Base-by-base conservation (phyloP, 2,329 filamentous ascomycete species). In the Fusarium beomiforme region DNA sequence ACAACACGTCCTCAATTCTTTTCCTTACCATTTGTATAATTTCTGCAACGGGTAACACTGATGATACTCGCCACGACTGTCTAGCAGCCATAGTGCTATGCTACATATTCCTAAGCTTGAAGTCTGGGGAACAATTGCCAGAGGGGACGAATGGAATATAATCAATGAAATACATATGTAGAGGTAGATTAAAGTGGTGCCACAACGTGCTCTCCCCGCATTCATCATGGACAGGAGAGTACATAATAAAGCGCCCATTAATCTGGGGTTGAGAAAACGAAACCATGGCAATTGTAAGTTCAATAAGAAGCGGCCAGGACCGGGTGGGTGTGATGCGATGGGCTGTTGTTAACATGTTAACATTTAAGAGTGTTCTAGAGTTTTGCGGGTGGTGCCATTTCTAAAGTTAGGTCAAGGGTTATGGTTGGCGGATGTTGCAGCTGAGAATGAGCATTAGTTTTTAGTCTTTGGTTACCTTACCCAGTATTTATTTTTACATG, bases 361-460 rank as follows among this genome's bases (percentile, higher is more conserved):
- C 43, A 51, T 55, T 58, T 50, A 47, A 47, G 60, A 55, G 51
- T 54, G 73, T 68, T 73, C 69, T 70, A 73, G 71, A 75, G 72
- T 65, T 53, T 54, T 55, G 33, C 17, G 41, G 62, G 74, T 76
- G 73, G 71, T 76, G 75, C 59, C 71, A 74, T 73, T 58, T 36
- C 33, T 31, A 39, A 51, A 36, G 33, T 41, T 46, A 44, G 43
- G 26, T 23, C 44, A 64, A 46, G 54, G 44, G 39, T 36, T 55
- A 31, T 42, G 31, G 51, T 43, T 26, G 42, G 53, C 47, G 31
- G 26, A 39, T 41, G 34, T 36, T 36, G 17, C 41, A 64, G 51
- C 57, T 71, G 64, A 53, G 23, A 17, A 36, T 17, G 29, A 23
- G n/a, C 29, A n/a, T n/a, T 29, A 29, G 29, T 10, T 29, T n/a